Evolutionary conservation across 1,284 basidiomycete genomes (phyloP).

Genomic region (Malassezia vespertilionis): DNA sequence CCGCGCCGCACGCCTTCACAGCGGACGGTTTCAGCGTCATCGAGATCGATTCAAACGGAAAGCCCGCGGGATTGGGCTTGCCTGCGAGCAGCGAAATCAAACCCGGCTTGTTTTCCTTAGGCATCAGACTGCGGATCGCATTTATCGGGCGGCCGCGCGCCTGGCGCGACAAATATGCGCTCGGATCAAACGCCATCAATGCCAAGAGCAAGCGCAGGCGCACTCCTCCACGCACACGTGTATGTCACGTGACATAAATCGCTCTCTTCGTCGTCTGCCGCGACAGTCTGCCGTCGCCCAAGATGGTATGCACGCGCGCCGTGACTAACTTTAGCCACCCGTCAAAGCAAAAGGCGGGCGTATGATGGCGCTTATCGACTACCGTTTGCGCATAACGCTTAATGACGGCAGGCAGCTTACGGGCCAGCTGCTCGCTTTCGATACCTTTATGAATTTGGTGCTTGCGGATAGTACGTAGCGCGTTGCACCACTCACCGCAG

Average conservation of each 20-base stretch:
- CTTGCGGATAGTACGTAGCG: constrained; percentile 80
- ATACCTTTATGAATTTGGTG: constrained; percentile 99
- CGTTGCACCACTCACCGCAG: constrained; percentile 11
- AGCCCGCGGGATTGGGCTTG: constrained; percentile 72
- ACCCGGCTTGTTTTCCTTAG: constrained; percentile 64
- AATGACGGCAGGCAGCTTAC: constrained; percentile 92
- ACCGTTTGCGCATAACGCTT: constrained; percentile 90
- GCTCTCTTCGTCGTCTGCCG: constrained; percentile 3
- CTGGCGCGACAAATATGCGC: not conserved
- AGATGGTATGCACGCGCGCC: constrained; percentile 9
- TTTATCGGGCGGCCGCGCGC: constrained; percentile 11
- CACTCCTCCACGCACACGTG: constrained; percentile 5
- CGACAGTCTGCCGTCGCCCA: not conserved
- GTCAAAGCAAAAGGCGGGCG: constrained; percentile 52
- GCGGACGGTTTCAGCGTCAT: constrained; percentile 50
- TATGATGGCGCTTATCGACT: constrained; percentile 96
- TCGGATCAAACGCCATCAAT: constrained; percentile 10
- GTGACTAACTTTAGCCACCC: constrained; percentile 24
- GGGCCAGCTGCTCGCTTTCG: constrained; percentile 98
- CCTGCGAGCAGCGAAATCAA: constrained; percentile 65
- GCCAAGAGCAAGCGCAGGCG: not conserved
- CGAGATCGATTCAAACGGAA: constrained; percentile 70
- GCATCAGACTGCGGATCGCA: constrained; percentile 58
- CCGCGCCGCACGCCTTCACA: constrained; percentile 11
- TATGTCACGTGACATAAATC: constrained; percentile 6